phyloP scores from a whole-genome alignment of 306 rosid species.

The Aeschynomene evenia region DNA sequence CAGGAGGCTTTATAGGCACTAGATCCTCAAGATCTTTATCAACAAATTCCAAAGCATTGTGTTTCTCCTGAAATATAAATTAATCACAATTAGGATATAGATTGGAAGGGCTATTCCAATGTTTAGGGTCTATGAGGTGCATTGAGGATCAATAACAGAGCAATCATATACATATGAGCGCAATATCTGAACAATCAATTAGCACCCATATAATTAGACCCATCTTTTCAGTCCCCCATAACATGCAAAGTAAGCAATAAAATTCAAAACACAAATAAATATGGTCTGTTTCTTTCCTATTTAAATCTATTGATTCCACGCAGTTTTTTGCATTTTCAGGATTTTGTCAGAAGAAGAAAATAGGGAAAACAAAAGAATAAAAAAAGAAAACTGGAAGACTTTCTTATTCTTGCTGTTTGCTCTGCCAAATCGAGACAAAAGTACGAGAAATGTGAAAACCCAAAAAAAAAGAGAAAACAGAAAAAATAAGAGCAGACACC shows the following conservation, averaged over 20 bases:
- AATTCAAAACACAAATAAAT: not conserved
- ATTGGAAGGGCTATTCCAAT: not conserved
- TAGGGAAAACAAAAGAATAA: too few relatives aligned
- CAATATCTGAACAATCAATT: not conserved
- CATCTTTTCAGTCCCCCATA: not conserved
- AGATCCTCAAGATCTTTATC: conserved; percentile 52
- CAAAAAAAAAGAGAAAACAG: too few relatives aligned
- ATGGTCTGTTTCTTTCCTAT: too few relatives aligned
- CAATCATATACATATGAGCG: not conserved
- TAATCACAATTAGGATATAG: not conserved
- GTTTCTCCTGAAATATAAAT: conserved; percentile 58
- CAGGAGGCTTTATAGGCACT: conserved; percentile 55
- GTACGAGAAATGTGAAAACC: too few relatives aligned
- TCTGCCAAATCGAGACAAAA: too few relatives aligned
- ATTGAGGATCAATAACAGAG: too few relatives aligned
- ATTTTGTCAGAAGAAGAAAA: too few relatives aligned
- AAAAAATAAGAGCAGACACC: too few relatives aligned
- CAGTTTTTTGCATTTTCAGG: too few relatives aligned
- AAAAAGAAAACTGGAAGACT: too few relatives aligned
- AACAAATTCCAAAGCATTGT: conserved; percentile 66
- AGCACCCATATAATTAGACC: not conserved
- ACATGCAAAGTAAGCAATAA: not conserved
- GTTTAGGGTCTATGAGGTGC: not conserved
- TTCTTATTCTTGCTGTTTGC: too few relatives aligned
- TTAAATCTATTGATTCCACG: too few relatives aligned